Evolutionary conservation across 495 filamentous ascomycete species (phyloP).

Genomic region (Acidiella bohemica): DNA sequence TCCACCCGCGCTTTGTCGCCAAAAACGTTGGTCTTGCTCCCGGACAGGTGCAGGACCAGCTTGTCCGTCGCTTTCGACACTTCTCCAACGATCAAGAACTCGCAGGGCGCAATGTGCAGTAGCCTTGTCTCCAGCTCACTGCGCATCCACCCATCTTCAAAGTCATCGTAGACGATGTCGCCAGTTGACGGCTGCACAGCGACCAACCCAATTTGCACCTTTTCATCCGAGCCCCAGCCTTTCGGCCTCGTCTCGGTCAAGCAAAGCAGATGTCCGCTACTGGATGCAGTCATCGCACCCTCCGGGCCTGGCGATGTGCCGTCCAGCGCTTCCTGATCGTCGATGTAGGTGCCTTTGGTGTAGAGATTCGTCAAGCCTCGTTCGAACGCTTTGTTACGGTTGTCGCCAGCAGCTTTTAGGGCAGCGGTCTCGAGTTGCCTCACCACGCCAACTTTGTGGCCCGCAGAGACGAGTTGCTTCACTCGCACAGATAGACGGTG

Average conservation of each 20-base stretch:
- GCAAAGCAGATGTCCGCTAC: slow-evolving; percentile 84
- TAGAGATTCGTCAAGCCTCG: slow-evolving; percentile 93
- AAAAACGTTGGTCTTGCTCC: slow-evolving; percentile 82
- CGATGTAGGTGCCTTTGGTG: slow-evolving; percentile 96
- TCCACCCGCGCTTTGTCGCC: slow-evolving; percentile 82
- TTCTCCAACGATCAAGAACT: slow-evolving; percentile 89
- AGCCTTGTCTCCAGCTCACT: slow-evolving; percentile 90
- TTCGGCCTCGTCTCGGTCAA: slow-evolving; percentile 80
- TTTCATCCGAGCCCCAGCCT: slow-evolving; percentile 82
- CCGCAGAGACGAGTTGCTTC: slow-evolving; percentile 80
- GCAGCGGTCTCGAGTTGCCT: slow-evolving; percentile 97
- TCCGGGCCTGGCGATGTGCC: slow-evolving; percentile 27
- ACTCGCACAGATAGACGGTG: slow-evolving; percentile 89
- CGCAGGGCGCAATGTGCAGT: slow-evolving; percentile 89
- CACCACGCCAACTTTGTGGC: slow-evolving; percentile 92
- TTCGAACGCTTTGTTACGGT: slow-evolving; percentile 81
- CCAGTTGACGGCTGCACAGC: slow-evolving; percentile 93
- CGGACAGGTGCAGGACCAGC: slow-evolving; percentile 76
- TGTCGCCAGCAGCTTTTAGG: slow-evolving; percentile 89
- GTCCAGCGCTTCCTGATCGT: slow-evolving; percentile 76
- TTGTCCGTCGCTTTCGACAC: slow-evolving; percentile 90
- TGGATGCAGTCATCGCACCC: slow-evolving; percentile 41
- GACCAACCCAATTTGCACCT: slow-evolving; percentile 80
- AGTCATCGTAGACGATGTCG: slow-evolving; percentile 91
- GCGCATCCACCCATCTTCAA: slow-evolving; percentile 97